Evolutionary conservation across 495 filamentous ascomycete species (phyloP), one percentile per base, ranked within the genome.

Genomic region (Hypomontagnella monticulosa): DNA sequence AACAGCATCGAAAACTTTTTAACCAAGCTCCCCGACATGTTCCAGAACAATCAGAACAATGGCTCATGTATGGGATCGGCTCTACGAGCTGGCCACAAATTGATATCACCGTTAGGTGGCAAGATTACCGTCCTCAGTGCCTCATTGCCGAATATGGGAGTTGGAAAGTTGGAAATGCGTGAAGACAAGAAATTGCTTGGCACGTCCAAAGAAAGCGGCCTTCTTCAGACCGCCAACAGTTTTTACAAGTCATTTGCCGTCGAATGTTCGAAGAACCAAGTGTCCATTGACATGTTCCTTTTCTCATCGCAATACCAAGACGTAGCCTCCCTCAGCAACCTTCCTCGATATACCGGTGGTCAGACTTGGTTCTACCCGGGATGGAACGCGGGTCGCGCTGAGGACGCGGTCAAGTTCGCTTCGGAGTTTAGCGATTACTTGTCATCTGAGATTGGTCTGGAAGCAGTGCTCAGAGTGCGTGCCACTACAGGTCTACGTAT

Each of bases 191-290:
- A 97, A 78, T 77, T 97, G 14, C 85, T 99, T 4, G 95, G 95
- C 58, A 99, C 95, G 2, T 92, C 86, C 73, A 97, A 97, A 76
- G 95, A 99, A 72, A 91, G 85, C 67, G 80, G 81, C 53, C 83
- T 99, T 30, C 81, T 99, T 47, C 94, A 97, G 73, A 98, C 96
- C 0, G 91, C 85, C 10, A 96, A 90, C 79, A 90, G 91, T 64
- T 99, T 99, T 76, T 99, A 99, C 85, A 99, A 99, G 82, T 96
- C 92, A 72, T 99, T 99, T 74, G 95, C 95, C 1, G 96, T 99
- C 4, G 95, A 99, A 73, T 99, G 95, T 75, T 97, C 94, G 42
- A 99, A 99, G 79, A 93, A 93, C 61, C 95, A 99, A 74, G 94
- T 99, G 7, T 98, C 94, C 0, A 91, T 98, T 70, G 95, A 99